Evolutionary conservation across 139 green algal species (phyloP).

Genomic region (Coccomyxa sp.): DNA sequence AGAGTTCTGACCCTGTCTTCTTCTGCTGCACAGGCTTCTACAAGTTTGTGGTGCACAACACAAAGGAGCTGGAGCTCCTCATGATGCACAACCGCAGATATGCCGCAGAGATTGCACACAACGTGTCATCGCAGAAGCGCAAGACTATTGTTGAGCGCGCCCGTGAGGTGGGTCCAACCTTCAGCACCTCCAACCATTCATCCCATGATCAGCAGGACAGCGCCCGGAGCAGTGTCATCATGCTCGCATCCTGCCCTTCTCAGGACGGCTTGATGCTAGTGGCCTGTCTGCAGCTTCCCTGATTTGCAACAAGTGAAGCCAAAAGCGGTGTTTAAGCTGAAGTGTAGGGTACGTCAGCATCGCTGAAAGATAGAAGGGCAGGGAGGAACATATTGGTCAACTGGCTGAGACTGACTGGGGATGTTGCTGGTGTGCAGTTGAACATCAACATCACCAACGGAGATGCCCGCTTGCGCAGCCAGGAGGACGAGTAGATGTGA

Average conservation of each 20-base stretch:
- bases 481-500: conserved; percentile 88
- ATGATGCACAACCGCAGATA: conserved; percentile 98
- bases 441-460: conserved; percentile 92
- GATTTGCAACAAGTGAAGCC: neutral
- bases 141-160: conserved; percentile 96
- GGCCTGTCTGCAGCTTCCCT: neutral
- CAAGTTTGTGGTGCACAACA: conserved; percentile 90
- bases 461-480: conserved; percentile 80
- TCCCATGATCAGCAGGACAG: neutral
- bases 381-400: neutral
- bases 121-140: conserved; percentile 90
- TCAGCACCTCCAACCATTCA: neutral
- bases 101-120: conserved; percentile 91
- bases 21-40: conserved; percentile 59
- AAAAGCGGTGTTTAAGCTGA: neutral
- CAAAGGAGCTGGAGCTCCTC: conserved; percentile 93
- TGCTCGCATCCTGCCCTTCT: too few species aligned
- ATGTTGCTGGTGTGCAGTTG: conserved; percentile 56
- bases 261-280: too few species aligned
- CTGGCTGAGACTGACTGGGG: neutral
- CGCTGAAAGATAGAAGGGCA: too few species aligned
- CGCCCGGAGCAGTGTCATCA: neutral
- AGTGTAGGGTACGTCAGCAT: neutral
- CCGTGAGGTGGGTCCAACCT: conserved; percentile 37
- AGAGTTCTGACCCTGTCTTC: too few species aligned